Conservation (phyloP, 306 rosid genomes). For the Rosa multiflora region DNA sequence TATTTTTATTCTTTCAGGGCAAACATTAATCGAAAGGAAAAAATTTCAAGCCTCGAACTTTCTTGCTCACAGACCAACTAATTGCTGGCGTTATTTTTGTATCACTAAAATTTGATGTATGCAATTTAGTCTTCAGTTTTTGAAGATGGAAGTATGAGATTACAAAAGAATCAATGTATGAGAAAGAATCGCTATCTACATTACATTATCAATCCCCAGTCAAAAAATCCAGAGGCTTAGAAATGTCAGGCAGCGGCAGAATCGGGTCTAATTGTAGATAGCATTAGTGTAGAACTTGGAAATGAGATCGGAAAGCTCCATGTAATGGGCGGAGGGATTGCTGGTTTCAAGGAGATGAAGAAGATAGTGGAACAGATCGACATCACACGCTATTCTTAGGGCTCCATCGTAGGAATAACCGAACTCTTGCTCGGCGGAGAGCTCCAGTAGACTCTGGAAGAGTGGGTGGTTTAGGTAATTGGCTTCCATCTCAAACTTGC, state of each 20-base stretch:
- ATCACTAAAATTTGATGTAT: neutral
- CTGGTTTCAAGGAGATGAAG: slow-evolving; percentile 4
- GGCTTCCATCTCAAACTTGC: neutral
- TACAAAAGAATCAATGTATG: neutral
- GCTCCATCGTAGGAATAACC: slow-evolving; percentile 9
- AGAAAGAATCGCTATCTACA: neutral
- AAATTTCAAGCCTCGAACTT: neutral
- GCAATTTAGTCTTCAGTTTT: neutral
- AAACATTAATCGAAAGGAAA: neutral
- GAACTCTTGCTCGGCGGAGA: neutral
- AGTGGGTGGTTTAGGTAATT: slow-evolving; percentile 1
- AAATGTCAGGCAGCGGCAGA: neutral
- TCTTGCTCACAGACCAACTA: neutral
- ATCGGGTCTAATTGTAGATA: neutral
- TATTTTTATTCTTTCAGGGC: neutral
- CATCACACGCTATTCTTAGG: neutral
- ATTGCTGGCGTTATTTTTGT: neutral
- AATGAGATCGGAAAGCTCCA: slow-evolving; percentile 6
- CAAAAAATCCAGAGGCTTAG: neutral
- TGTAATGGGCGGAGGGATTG: neutral
- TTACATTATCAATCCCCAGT: neutral
- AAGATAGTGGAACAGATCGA: neutral
- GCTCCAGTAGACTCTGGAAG: neutral
- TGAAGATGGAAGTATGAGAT: neutral
- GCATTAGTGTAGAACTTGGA: neutral